phyloP scores from a whole-genome alignment of 257 asterid species.

The Cordia subcordata region DNA sequence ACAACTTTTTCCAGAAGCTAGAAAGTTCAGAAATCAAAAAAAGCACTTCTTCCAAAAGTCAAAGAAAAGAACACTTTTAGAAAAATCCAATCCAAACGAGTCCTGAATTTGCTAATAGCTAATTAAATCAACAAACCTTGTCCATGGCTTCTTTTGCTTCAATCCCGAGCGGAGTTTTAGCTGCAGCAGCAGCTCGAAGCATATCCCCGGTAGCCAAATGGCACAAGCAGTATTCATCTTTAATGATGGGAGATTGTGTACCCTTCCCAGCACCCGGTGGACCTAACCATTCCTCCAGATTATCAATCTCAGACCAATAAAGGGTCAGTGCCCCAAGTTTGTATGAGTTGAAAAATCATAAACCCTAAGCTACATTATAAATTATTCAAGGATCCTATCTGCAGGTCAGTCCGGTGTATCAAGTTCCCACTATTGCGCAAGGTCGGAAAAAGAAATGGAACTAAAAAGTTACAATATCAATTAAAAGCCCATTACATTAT shows the following conservation, averaged over 20 bases:
- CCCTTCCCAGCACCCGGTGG: conserved; percentile 98
- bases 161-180: conserved; percentile 83
- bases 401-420: too few species aligned
- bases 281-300: conserved; percentile 32
- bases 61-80: too few species aligned
- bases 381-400: too few species aligned
- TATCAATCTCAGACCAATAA: not conserved
- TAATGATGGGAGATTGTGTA: conserved; percentile 85
- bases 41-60: too few species aligned
- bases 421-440: too few species aligned
- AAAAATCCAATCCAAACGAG: conserved; percentile 11
- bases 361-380: too few species aligned
- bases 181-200: conserved; percentile 94
- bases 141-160: conserved; percentile 96
- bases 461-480: too few species aligned
- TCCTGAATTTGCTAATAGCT: not conserved
- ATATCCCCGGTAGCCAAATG: conserved; percentile 97
- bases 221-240: conserved; percentile 86
- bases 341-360: not conserved
- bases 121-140: conserved; percentile 40
- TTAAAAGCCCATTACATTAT: too few species aligned
- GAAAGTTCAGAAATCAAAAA: too few species aligned
- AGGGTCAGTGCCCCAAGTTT: not conserved
- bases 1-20: too few species aligned
- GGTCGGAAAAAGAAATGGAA: too few species aligned